Evolutionary conservation across 78 protist species (phyloP), one percentile per base, ranked within the genome.

Genomic region (Protostelium mycophagum): DNA sequence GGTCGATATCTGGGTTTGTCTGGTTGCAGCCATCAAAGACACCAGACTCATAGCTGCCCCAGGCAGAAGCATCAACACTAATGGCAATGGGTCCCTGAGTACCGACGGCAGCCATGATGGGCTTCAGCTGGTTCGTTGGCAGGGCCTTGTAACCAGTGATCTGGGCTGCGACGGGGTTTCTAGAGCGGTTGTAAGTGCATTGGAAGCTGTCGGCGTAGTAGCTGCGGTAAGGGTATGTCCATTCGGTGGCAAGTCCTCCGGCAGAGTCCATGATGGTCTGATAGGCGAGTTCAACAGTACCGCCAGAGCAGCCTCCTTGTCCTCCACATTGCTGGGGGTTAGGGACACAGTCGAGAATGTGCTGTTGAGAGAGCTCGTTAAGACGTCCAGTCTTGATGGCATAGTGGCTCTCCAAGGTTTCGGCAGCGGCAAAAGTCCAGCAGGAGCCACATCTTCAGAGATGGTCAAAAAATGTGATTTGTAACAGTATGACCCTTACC

Each of bases 311-410:
- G 63, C 93, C 93, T 16, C 93, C 93, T 29, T 88, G 86, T 34
- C 93, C 93, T n/a, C 93, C 93, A 83, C 93, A 90, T 63, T 86
- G 39, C 63, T 83, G 34, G 34, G 93, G 93, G 93, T 90, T 90
- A 31, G 89, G 88, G 9, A 86, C 36, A 88, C 92, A 90, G 35
- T 39, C 73, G 83, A 85, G 28, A 10, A 87, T 0, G 16, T 86
- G 73, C 88, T 91, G 90, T 88, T 91, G 88, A 63, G 86, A 63
- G 88, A 91, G 93, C 35, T 35, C 85, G 35, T 0, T 35, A 36
- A 91, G 88, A 36, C 31, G n/a, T 34, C 93, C 93, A 1, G 91
- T 88, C 63, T 38, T 23, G 88, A 87, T 25, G 86, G 90, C 90
- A 0, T 0, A 1, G 73, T 85, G 90, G 35, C 83, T 10, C 88